phyloP scores from a whole-genome alignment of 1,284 basidiomycete genomes.

The Psilocybe mexicana region DNA sequence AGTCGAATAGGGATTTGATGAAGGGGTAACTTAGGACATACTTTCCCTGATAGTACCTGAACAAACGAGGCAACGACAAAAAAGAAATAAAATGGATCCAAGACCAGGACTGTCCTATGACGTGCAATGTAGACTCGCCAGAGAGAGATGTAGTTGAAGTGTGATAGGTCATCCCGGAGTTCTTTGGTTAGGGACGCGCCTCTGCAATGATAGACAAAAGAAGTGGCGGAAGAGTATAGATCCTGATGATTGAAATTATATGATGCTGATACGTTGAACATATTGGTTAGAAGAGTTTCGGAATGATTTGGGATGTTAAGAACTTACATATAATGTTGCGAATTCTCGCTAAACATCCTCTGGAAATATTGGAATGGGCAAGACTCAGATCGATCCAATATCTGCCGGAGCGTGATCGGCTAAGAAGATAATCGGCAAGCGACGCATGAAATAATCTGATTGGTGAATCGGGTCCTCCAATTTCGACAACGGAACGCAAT shows the following conservation, averaged over 20 bases:
- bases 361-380: not conserved
- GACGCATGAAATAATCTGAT: conserved; percentile 10
- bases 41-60: not conserved
- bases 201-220: conserved; percentile 1
- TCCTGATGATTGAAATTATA: conserved; percentile 5
- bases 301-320: too few relatives aligned
- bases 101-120: conserved; percentile 2
- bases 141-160: not conserved
- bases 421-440: conserved; percentile 6
- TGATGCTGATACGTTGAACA: not conserved
- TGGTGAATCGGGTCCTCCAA: conserved; percentile 1
- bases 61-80: not conserved
- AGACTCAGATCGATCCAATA: conserved; percentile 3
- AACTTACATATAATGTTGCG: conserved; percentile 2
- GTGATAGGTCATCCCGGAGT: not conserved
- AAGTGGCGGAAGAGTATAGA: not conserved
- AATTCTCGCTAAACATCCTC: not conserved
- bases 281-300: not conserved
- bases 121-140: conserved; percentile 2
- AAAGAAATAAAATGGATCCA: conserved; percentile 7
- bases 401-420: not conserved
- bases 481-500: conserved; percentile 1
- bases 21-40: not conserved
- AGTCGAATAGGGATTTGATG: not conserved
- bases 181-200: conserved; percentile 1